Evolutionary conservation across 192 early-diverging fungal genomes (phyloP).

Genomic region (Rhizoclosmatium globosum): DNA sequence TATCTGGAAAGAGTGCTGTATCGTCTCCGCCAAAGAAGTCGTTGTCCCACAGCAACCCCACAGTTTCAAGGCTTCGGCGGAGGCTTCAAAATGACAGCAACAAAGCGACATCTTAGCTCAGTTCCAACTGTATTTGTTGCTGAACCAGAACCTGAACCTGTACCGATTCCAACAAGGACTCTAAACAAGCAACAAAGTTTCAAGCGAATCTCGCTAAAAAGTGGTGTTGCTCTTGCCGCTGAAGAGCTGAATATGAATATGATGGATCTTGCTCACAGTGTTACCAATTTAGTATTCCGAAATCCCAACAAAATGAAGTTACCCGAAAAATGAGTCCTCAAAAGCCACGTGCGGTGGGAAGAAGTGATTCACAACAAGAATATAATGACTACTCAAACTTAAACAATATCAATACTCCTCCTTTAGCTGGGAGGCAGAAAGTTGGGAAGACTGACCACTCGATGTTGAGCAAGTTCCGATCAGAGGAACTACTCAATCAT

Average conservation of each 20-base stretch:
- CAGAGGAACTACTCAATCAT: neutral
- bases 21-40: neutral
- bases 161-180: neutral
- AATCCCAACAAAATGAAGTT: neutral
- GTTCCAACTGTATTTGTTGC: neutral
- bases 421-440: neutral
- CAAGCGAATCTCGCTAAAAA: neutral
- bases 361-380: no score
- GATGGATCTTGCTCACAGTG: neutral
- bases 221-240: slow-evolving; percentile 2
- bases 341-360: no score
- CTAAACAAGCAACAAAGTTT: neutral
- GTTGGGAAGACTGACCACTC: neutral
- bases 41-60: neutral
- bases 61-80: slow-evolving; percentile 12
- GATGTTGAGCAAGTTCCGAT: neutral
- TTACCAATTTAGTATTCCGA: neutral
- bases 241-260: neutral
- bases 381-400: neutral
- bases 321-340: no score
- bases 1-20: neutral
- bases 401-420: neutral
- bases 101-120: slow-evolving; percentile 25
- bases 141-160: neutral
- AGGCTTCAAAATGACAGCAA: neutral